Evolutionary conservation across 441 rosid species (phyloP).

Genomic region (Populus trichocarpa): DNA sequence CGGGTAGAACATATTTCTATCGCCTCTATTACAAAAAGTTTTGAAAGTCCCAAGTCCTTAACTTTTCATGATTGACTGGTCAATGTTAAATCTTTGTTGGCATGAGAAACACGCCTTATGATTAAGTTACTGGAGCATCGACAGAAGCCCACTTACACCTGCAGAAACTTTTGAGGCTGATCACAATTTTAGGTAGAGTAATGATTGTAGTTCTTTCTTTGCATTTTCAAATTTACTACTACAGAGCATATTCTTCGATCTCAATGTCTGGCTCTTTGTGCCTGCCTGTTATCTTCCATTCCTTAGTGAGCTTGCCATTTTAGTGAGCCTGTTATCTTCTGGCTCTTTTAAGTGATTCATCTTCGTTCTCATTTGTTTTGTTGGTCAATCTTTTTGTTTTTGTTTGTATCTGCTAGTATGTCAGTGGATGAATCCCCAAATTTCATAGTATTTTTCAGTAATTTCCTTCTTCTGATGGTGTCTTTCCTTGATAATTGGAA

Average conservation of each 20-base stretch:
- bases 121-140: too few relatives aligned
- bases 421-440: background rate
- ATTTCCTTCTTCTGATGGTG: background rate
- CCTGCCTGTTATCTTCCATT: background rate
- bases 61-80: background rate
- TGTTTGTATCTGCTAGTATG: background rate
- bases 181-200: background rate
- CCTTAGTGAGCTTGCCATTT: background rate
- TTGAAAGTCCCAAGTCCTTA: background rate
- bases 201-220: background rate
- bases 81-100: background rate
- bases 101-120: background rate
- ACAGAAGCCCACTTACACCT: too few relatives aligned
- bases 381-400: background rate
- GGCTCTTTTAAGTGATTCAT: background rate
- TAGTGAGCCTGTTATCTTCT: background rate
- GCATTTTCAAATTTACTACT: background rate
- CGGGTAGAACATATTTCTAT: too few relatives aligned
- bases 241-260: background rate
- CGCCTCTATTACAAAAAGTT: too few relatives aligned
- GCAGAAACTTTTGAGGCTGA: too few relatives aligned
- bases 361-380: background rate
- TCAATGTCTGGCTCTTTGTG: background rate
- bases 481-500: background rate
- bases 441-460: background rate